Evolutionary conservation across 148 eudicot species (phyloP).

Genomic region (Rhododendron vialii): DNA sequence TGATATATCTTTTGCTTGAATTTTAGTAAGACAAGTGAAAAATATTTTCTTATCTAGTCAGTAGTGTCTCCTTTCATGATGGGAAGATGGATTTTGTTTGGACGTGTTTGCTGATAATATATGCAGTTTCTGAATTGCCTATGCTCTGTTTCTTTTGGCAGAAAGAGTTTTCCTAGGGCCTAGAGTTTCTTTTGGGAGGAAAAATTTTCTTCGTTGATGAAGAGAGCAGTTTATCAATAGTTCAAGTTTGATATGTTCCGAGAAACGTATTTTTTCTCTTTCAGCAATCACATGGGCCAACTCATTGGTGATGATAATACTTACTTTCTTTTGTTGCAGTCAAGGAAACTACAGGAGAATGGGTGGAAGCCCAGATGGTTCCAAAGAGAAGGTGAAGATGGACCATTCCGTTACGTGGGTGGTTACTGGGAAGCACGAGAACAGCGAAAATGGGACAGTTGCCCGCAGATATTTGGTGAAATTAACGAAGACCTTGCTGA

Average conservation of each 20-base stretch:
- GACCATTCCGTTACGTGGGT: constrained; percentile 56
- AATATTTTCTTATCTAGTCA: not conserved
- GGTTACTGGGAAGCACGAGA: constrained; percentile 89
- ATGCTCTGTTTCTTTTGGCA: not conserved
- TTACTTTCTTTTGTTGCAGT: constrained; percentile 30
- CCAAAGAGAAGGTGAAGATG: constrained; percentile 52
- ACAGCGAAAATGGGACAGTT: constrained; percentile 56
- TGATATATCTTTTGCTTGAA: not conserved
- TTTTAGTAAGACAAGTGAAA: not conserved
- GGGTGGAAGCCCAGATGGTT: constrained; percentile 96
- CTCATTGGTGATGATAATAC: not conserved
- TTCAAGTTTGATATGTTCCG: not conserved
- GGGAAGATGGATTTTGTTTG: not conserved
- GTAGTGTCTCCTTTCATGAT: not conserved
- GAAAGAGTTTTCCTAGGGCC: not conserved
- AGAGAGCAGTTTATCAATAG: not conserved
- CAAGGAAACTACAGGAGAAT: constrained; percentile 79
- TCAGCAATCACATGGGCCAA: not conserved
- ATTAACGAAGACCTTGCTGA: constrained; percentile 36
- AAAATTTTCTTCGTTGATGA: not conserved
- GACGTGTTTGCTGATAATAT: not conserved
- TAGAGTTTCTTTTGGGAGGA: not conserved
- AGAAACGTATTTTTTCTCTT: not conserved
- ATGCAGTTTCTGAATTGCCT: not conserved
- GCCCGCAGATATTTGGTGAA: constrained; percentile 76